A percentile compares a stretch with the other conserved stretches of the same genome.
phyloP scores from a whole-genome alignment of 2,329 filamentous ascomycete species.

The Ploettnerulaceae sp. region DNA sequence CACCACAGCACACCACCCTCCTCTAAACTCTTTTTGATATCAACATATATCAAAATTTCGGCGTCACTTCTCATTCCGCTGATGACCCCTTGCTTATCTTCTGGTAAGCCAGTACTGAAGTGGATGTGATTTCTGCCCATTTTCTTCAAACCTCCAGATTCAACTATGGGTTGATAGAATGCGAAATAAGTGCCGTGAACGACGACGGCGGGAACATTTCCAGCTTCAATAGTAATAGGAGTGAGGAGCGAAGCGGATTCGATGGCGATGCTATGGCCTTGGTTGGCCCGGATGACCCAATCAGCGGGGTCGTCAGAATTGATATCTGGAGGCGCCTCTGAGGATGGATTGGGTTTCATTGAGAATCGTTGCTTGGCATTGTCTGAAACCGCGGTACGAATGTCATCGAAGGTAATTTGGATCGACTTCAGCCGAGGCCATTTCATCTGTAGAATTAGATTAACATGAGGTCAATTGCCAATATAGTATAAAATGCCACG shows the following conservation, averaged over 20 bases:
- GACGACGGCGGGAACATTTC: conserved; percentile 59
- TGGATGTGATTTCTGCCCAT: conserved; percentile 91
- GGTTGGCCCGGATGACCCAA: conserved; percentile 90
- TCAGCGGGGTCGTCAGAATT: conserved; percentile 49
- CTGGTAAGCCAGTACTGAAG: conserved; percentile 70
- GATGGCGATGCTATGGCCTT: conserved; percentile 81
- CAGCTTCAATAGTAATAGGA: conserved; percentile 56
- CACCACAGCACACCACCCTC: conserved; percentile 66
- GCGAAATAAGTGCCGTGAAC: conserved; percentile 87
- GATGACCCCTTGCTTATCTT: conserved; percentile 46
- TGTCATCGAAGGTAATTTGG: conserved; percentile 68
- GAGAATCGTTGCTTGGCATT: conserved; percentile 92
- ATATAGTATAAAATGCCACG: too few relatives aligned
- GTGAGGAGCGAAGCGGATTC: conserved; percentile 67
- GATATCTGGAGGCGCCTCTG: conserved; percentile 22
- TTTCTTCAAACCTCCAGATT: conserved; percentile 68
- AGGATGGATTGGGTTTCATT: conserved; percentile 53
- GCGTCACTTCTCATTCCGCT: conserved; percentile 78
- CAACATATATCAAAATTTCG: conserved; percentile 72
- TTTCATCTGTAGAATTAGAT: conserved; percentile 25
- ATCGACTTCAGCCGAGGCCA: conserved; percentile 55
- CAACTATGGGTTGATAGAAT: conserved; percentile 70
- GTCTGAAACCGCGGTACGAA: conserved; percentile 61
- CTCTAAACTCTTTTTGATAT: conserved; percentile 61
- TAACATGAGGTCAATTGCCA: neutral